phyloP scores from a whole-genome alignment of 306 rosid genomes.

The Quercus berberidifolia region DNA sequence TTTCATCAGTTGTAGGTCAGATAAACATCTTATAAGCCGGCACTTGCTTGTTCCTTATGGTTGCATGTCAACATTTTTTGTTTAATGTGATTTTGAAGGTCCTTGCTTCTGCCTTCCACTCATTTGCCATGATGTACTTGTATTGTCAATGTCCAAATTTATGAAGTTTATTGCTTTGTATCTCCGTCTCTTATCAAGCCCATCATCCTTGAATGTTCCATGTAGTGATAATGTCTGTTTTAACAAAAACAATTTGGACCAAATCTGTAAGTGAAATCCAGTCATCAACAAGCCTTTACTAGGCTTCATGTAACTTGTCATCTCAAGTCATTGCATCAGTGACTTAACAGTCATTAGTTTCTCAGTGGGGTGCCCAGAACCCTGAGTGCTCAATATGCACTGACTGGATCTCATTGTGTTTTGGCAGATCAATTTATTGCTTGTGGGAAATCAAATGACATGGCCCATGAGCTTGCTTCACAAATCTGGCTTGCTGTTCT shows the following conservation, averaged over 20 bases:
- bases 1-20: neutral
- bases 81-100: neutral
- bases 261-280: neutral
- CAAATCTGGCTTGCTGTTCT: slow-evolving; percentile 73
- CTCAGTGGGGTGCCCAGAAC: neutral
- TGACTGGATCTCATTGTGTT: neutral
- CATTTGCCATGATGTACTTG: neutral
- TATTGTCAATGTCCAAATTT: neutral
- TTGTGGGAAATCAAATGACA: slow-evolving; percentile 67
- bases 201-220: neutral
- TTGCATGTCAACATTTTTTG: neutral
- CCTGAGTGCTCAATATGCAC: neutral
- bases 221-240: neutral
- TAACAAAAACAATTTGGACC: neutral
- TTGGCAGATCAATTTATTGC: slow-evolving; percentile 73
- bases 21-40: neutral
- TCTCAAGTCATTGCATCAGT: neutral
- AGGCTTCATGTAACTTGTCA: neutral
- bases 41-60: neutral
- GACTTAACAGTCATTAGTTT: neutral
- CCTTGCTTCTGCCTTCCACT: neutral
- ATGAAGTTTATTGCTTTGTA: neutral
- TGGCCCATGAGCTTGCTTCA: slow-evolving; percentile 70
- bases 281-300: neutral
- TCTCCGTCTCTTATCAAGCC: neutral